Percentiles rank a stretch among this genome's conserved stretches.
phyloP scores from a whole-genome alignment of 805 yeast genomes.

The Zygosaccharomyces bailii region DNA sequence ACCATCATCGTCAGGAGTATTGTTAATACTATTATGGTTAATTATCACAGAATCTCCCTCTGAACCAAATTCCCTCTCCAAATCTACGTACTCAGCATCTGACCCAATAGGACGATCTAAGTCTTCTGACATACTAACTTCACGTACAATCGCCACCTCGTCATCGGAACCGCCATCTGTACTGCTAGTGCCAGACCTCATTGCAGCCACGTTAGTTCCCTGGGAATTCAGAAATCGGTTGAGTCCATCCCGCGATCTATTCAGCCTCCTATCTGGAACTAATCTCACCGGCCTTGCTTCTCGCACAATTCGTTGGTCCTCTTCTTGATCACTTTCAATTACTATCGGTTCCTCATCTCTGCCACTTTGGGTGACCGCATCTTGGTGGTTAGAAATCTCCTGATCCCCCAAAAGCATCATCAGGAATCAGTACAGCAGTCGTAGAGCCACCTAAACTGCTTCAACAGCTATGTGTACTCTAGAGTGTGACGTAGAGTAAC shows the following conservation, averaged over 20 bases:
- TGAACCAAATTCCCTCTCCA: slow-evolving; percentile 25
- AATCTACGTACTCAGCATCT: slow-evolving; percentile 31
- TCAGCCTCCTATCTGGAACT: slow-evolving; percentile 15
- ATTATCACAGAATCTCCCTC: neutral
- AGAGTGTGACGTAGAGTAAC: neutral
- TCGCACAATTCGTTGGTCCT: slow-evolving; percentile 20
- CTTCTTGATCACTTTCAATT: slow-evolving; percentile 33
- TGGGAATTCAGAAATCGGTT: slow-evolving; percentile 19
- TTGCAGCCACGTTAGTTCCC: slow-evolving; percentile 9
- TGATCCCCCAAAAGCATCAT: slow-evolving; percentile 7
- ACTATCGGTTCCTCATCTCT: slow-evolving; percentile 20
- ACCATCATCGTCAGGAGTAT: slow-evolving; percentile 29
- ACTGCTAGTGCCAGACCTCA: neutral
- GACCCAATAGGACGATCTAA: slow-evolving; percentile 21
- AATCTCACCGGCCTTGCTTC: slow-evolving; percentile 16
- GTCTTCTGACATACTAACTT: slow-evolving; percentile 14
- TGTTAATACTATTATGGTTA: slow-evolving; percentile 11
- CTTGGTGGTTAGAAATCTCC: neutral
- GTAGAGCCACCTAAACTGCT: neutral
- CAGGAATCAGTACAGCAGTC: neutral
- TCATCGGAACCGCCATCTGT: slow-evolving; percentile 15
- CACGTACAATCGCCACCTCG: slow-evolving; percentile 23
- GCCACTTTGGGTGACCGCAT: neutral
- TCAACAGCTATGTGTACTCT: neutral
- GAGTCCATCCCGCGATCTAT: slow-evolving; percentile 21